A percentile compares a stretch with the other conserved stretches of the same genome.
Evolutionary conservation across 352 stramenopile species (phyloP).

Genomic region (Pythium dissotocum): DNA sequence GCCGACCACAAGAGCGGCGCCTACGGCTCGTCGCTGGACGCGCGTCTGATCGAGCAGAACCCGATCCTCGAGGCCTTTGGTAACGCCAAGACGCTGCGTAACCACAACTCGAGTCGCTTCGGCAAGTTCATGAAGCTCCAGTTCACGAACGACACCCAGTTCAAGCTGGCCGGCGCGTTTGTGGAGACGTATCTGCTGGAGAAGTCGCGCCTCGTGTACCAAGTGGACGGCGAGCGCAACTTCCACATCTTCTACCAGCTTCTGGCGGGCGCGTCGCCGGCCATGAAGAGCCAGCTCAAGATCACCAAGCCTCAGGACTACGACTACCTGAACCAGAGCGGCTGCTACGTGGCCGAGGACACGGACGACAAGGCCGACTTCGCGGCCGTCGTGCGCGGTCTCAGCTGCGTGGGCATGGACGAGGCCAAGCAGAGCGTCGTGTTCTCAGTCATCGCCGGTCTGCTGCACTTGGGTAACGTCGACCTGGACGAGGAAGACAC

Average conservation of each 20-base stretch:
- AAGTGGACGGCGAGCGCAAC: constrained; percentile 91
- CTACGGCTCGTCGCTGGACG: constrained; percentile 55
- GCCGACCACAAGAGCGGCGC: constrained; percentile 51
- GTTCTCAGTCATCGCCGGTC: constrained; percentile 91
- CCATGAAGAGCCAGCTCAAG: constrained; percentile 59
- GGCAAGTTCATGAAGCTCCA: constrained; percentile 96
- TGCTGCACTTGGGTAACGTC: constrained; percentile 97
- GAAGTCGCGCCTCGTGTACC: constrained; percentile 87
- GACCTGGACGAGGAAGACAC: constrained; percentile 92
- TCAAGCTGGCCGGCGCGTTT: constrained; percentile 84
- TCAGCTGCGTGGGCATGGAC: constrained; percentile 80
- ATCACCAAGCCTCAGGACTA: constrained; percentile 86
- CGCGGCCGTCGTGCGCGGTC: constrained; percentile 61
- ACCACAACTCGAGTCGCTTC: constrained; percentile 95
- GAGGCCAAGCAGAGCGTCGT: constrained; percentile 75
- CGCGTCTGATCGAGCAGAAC: constrained; percentile 90
- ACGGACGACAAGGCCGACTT: constrained; percentile 90
- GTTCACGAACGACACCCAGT: constrained; percentile 87
- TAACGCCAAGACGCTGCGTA: constrained; percentile 94
- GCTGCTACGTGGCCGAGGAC: constrained; percentile 91
- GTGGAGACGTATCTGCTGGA: constrained; percentile 89
- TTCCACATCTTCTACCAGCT: constrained; percentile 97
- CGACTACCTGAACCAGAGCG: constrained; percentile 94
- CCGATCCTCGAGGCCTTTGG: constrained; percentile 95
- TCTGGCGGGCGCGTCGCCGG: constrained; percentile 58